These are phyloP conservation scores for Coemansia sp. DNA, from an alignment of 192 early-diverging fungal genomes.

Conservation along the genomic window DNA sequence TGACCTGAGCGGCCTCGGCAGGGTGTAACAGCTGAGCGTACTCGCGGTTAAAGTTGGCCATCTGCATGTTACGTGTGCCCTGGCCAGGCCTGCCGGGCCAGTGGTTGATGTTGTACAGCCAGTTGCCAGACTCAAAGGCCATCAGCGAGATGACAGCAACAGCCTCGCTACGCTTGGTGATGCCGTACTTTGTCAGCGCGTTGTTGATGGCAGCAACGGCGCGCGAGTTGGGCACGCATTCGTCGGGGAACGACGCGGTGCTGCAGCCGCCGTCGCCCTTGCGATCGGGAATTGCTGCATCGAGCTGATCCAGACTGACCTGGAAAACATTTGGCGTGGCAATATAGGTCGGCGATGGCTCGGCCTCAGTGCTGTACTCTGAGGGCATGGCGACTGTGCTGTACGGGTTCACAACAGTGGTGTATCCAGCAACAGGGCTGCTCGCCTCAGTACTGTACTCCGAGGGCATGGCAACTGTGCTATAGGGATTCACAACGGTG, in stretches of 20 bases:
- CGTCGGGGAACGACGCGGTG: conserved; percentile 6
- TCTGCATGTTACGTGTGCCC: conserved; percentile 34
- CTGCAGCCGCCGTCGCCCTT: conserved; percentile 9
- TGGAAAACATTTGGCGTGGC: conserved; percentile 5
- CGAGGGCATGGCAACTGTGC: conserved; percentile 2
- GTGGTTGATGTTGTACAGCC: conserved; percentile 33
- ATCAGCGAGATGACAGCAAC: conserved; percentile 30
- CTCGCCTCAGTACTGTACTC: background rate
- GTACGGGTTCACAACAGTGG: too few species aligned
- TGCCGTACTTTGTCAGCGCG: conserved; percentile 16
- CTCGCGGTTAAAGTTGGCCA: conserved; percentile 17
- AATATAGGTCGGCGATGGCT: too few species aligned
- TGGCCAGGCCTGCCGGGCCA: conserved; percentile 12
- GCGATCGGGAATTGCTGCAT: conserved; percentile 8
- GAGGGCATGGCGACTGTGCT: too few species aligned
- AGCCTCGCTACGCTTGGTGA: conserved; percentile 22
- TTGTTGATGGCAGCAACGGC: conserved; percentile 22
- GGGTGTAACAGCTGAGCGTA: conserved; percentile 28
- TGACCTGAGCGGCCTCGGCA: conserved; percentile 1
- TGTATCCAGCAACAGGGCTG: background rate
- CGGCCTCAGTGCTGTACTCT: too few species aligned
- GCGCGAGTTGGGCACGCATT: conserved; percentile 17
- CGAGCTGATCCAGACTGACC: conserved; percentile 13
- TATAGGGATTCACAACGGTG: conserved; percentile 3
- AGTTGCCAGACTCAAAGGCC: conserved; percentile 29